Conservation (phyloP, 345 rosid species). For the Punica granatum region DNA sequence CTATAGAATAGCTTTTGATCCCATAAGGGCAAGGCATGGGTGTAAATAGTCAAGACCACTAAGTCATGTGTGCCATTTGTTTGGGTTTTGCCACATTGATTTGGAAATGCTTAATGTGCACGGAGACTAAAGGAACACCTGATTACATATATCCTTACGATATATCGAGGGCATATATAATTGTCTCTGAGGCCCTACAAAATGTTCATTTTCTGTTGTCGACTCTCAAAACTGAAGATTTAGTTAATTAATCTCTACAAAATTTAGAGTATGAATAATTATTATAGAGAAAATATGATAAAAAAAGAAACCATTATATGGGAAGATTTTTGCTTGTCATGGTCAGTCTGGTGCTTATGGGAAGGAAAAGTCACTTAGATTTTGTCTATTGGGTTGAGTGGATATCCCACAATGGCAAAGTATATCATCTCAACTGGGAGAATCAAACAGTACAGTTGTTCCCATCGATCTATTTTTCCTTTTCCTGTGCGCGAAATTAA, state of each 20-base stretch:
- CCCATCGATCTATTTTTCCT: neutral
- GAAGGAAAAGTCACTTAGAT: neutral
- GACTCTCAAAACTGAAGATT: too few species aligned
- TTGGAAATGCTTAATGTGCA: slow-evolving; percentile 6
- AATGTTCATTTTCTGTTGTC: too few species aligned
- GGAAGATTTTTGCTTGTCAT: neutral
- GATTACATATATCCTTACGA: neutral
- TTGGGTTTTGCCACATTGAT: neutral
- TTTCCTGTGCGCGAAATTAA: too few species aligned
- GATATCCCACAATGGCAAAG: neutral
- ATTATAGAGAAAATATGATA: too few species aligned
- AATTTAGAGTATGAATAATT: too few species aligned
- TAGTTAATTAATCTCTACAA: too few species aligned
- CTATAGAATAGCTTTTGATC: neutral
- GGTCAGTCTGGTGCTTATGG: neutral
- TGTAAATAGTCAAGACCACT: slow-evolving; percentile 8
- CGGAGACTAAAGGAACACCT: neutral
- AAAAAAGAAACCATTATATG: neutral
- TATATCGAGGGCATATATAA: too few species aligned
- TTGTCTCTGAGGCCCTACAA: neutral
- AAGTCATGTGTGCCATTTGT: slow-evolving; percentile 2
- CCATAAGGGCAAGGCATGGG: neutral
- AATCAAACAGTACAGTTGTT: neutral
- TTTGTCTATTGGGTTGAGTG: slow-evolving; percentile 1
- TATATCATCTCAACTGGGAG: neutral